phyloP scores from a whole-genome alignment of 192 early-diverging fungal genomes.

The Coemansia sp. region DNA sequence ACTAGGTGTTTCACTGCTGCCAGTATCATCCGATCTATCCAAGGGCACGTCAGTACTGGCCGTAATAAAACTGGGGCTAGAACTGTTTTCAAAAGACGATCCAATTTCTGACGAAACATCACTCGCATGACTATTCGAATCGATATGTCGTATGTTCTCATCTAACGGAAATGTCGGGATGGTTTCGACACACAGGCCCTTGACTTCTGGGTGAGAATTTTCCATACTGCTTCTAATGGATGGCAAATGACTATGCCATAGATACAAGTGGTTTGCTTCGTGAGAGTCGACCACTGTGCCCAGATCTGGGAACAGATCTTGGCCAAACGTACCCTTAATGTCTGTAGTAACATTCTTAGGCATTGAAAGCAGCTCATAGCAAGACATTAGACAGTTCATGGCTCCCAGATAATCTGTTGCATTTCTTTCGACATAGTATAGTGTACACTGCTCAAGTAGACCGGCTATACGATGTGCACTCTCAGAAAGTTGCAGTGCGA shows the following conservation, averaged over 20 bases:
- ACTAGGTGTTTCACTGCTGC: too few species aligned
- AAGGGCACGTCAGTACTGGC: too few species aligned
- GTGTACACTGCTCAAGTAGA: too few species aligned
- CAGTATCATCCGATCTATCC: too few species aligned
- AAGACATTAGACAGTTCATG: background rate
- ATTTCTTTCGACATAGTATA: background rate
- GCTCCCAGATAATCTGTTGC: background rate
- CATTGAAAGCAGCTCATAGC: background rate
- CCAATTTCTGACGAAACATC: too few species aligned
- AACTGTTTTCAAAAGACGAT: too few species aligned
- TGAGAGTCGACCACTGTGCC: background rate
- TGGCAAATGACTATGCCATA: constrained; percentile 30
- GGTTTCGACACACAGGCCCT: constrained; percentile 3
- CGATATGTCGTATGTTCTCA: background rate
- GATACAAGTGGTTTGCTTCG: constrained; percentile 4
- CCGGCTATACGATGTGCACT: too few species aligned
- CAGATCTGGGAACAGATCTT: constrained; percentile 5
- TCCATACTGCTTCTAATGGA: constrained; percentile 5
- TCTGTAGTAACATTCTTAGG: too few species aligned
- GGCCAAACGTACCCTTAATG: background rate
- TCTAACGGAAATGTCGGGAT: background rate
- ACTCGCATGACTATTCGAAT: too few species aligned
- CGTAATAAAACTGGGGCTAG: too few species aligned
- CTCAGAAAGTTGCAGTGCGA: background rate
- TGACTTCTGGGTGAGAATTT: background rate